Conservation (phyloP, 768 basidiomycete genomes). For the Naganishia antarctica region DNA sequence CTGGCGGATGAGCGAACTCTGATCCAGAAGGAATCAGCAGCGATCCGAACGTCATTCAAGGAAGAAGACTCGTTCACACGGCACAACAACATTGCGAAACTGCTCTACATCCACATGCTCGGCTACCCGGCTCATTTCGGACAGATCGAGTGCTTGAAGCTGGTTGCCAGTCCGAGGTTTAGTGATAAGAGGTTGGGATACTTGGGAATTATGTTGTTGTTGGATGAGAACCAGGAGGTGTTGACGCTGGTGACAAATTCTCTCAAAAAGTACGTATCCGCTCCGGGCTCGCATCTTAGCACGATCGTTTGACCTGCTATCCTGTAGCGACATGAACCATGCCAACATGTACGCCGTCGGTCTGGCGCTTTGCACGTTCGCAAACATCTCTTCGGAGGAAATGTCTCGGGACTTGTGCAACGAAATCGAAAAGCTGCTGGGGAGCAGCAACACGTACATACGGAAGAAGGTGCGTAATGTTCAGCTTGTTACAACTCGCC, state of each 20-base stretch:
- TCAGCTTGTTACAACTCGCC: background rate
- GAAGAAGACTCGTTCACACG: slow-evolving; percentile 93
- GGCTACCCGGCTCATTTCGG: slow-evolving; percentile 98
- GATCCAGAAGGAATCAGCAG: slow-evolving; percentile 89
- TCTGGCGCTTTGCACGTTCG: slow-evolving; percentile 93
- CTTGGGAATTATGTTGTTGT: slow-evolving; percentile 90
- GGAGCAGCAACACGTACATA: slow-evolving; percentile 96
- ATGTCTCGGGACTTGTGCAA: slow-evolving; percentile 98
- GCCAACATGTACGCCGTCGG: slow-evolving; percentile 99
- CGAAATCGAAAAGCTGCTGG: slow-evolving; percentile 94
- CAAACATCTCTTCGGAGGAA: slow-evolving; percentile 97
- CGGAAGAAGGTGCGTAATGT: slow-evolving; percentile 77
- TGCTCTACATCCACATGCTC: slow-evolving; percentile 72
- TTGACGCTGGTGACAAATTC: slow-evolving; percentile 96
- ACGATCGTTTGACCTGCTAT: background rate
- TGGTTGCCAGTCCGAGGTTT: slow-evolving; percentile 87
- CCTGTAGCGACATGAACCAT: slow-evolving; percentile 91
- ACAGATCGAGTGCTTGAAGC: slow-evolving; percentile 63
- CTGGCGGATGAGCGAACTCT: slow-evolving; percentile 89
- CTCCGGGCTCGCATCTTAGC: too few relatives aligned
- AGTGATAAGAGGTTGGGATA: slow-evolving; percentile 94
- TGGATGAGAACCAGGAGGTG: slow-evolving; percentile 98
- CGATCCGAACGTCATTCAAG: slow-evolving; percentile 90
- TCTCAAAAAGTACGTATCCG: slow-evolving; percentile 74
- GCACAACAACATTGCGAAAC: slow-evolving; percentile 95